These are phyloP conservation scores for Enteropsectra breve DNA, from an alignment of 371 early-diverging fungal species.

Conservation along the genomic window DNA sequence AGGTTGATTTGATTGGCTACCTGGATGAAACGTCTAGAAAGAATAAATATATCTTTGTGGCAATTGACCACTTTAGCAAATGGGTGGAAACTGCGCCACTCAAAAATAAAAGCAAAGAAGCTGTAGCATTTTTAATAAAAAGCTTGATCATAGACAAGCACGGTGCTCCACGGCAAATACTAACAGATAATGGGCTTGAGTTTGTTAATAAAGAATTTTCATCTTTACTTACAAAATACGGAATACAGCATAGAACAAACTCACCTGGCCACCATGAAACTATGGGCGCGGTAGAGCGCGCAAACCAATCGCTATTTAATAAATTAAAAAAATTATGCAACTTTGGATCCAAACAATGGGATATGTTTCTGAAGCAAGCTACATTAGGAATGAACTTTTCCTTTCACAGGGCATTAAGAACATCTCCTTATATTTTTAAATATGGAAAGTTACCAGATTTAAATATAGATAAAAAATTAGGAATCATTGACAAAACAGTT, in stretches of 20 bases:
- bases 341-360: conserved; percentile 9
- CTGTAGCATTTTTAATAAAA: conserved; percentile 36
- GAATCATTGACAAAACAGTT: neutral
- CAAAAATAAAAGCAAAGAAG: conserved; percentile 35
- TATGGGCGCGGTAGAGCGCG: conserved; percentile 16
- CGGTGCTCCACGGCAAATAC: conserved; percentile 52
- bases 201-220: conserved; percentile 29
- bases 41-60: conserved; percentile 59
- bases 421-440: neutral
- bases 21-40: conserved; percentile 36
- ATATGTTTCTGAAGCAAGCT: neutral
- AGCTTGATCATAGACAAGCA: conserved; percentile 2
- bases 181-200: conserved; percentile 57
- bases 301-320: conserved; percentile 22
- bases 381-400: neutral
- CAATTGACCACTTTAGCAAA: conserved; percentile 59
- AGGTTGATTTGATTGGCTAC: conserved; percentile 59
- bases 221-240: neutral
- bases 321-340: conserved; percentile 13
- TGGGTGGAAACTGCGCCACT: conserved; percentile 60
- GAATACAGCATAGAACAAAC: neutral
- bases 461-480: neutral
- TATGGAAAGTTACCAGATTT: neutral
- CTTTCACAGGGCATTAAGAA: neutral
- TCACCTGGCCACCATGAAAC: neutral